phyloP scores from a whole-genome alignment of 2,329 filamentous ascomycete genomes.

The Trichoderma sp. region DNA sequence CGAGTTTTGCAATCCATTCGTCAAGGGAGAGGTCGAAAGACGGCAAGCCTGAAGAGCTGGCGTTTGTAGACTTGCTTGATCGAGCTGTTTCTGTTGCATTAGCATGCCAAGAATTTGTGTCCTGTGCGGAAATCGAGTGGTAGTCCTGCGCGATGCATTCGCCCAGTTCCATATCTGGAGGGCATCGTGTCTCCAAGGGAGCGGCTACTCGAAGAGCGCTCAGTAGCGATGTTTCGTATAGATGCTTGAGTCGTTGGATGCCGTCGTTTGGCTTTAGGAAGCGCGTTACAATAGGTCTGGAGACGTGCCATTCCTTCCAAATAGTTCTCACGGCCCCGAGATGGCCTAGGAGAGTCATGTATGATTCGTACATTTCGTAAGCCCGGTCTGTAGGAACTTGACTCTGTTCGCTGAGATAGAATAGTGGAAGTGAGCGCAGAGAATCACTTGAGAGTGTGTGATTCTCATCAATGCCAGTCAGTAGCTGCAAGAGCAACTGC shows the following conservation, averaged over 20 bases:
- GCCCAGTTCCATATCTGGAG: conserved; percentile 14
- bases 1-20: conserved; percentile 2
- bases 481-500: conserved; percentile 29
- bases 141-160: conserved; percentile 25
- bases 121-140: conserved; percentile 23
- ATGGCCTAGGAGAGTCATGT: conserved; percentile 31
- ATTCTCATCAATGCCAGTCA: conserved; percentile 31
- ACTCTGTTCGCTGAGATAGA: conserved; percentile 16
- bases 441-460: conserved; percentile 24
- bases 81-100: background rate
- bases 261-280: background rate
- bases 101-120: background rate
- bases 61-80: background rate
- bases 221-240: conserved; percentile 19
- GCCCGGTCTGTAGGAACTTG: background rate
- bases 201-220: conserved; percentile 17
- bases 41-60: background rate
- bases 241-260: background rate
- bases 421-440: conserved; percentile 26
- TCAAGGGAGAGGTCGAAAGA: conserved; percentile 5
- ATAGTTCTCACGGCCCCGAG: conserved; percentile 33
- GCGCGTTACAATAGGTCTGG: background rate
- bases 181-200: background rate
- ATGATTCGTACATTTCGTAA: conserved; percentile 26
- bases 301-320: conserved; percentile 31